These are phyloP conservation scores for Colletotrichum endophyticum DNA, from an alignment of 2,329 filamentous ascomycete species.

Conservation along the genomic window DNA sequence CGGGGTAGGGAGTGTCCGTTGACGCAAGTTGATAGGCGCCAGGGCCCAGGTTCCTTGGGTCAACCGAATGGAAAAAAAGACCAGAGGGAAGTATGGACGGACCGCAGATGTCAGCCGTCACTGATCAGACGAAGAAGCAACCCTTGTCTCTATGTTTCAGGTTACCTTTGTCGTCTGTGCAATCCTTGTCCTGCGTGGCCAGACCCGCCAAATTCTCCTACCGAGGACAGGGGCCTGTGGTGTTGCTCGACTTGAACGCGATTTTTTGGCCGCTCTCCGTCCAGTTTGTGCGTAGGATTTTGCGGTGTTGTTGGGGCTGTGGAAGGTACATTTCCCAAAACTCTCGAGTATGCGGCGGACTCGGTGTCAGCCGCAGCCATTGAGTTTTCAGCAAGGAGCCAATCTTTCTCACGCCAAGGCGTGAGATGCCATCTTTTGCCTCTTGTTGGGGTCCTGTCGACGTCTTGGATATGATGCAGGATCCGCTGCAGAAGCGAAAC, in stretches of 20 bases:
- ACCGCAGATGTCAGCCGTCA: slow-evolving; percentile 18
- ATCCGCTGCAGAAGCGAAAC: neutral
- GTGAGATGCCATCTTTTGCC: neutral
- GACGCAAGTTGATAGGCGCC: slow-evolving; percentile 15
- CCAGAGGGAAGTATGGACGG: neutral
- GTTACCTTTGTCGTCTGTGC: slow-evolving; percentile 14
- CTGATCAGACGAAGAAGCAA: slow-evolving; percentile 18
- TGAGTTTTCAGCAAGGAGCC: neutral
- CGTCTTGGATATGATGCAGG: neutral
- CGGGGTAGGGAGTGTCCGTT: slow-evolving; percentile 8
- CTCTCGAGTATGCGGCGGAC: neutral
- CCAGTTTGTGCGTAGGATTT: neutral
- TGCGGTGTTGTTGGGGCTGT: neutral
- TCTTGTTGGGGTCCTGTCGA: neutral
- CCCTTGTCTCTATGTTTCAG: slow-evolving; percentile 20
- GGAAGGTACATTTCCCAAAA: neutral
- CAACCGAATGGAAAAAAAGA: neutral
- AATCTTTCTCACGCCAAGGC: neutral
- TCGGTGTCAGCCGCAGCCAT: neutral
- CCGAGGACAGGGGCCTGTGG: neutral
- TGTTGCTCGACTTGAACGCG: neutral
- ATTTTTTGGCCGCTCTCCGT: neutral
- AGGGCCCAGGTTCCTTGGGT: neutral
- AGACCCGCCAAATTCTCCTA: slow-evolving; percentile 17
- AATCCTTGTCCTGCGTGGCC: slow-evolving; percentile 16